phyloP scores from a whole-genome alignment of 2,329 filamentous ascomycete genomes.

The Camptophora hylomeconis region DNA sequence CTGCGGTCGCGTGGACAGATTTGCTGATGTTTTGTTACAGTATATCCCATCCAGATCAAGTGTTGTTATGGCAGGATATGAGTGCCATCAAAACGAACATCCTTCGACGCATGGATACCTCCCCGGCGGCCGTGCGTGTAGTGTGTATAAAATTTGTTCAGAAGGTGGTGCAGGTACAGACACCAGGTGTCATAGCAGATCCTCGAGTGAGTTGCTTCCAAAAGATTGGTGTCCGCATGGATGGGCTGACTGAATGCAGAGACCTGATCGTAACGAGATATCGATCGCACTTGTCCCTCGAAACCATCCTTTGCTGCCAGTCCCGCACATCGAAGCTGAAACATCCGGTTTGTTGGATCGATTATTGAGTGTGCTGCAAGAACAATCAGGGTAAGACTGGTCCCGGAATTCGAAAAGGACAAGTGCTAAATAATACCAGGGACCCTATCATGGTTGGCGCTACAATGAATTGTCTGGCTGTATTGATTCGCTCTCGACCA shows the following conservation, averaged over 20 bases:
- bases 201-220: constrained; percentile 52
- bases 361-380: constrained; percentile 72
- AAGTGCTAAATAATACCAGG: constrained; percentile 37
- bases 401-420: constrained; percentile 1
- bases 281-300: constrained; percentile 75
- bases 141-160: constrained; percentile 98
- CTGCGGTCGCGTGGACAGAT: constrained; percentile 5
- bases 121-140: constrained; percentile 63
- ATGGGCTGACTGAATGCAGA: constrained; percentile 32
- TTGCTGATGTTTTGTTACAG: constrained; percentile 34
- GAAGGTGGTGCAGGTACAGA: constrained; percentile 83
- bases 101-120: constrained; percentile 73
- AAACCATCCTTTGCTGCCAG: constrained; percentile 67
- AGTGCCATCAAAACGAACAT: constrained; percentile 79
- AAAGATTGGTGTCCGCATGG: neutral
- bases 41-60: constrained; percentile 74
- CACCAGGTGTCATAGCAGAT: constrained; percentile 66
- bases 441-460: constrained; percentile 82
- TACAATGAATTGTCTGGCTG: constrained; percentile 75
- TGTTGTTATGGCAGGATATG: constrained; percentile 76
- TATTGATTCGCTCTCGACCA: constrained; percentile 69
- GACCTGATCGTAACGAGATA: constrained; percentile 65
- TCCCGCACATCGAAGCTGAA: constrained; percentile 78
- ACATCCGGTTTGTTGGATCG: constrained; percentile 82
- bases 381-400: constrained; percentile 61